A percentile compares a stretch with the other conserved stretches of the same genome.
Evolutionary conservation across 345 rosid genomes (phyloP).

Genomic region (Dipteronia sinensis): DNA sequence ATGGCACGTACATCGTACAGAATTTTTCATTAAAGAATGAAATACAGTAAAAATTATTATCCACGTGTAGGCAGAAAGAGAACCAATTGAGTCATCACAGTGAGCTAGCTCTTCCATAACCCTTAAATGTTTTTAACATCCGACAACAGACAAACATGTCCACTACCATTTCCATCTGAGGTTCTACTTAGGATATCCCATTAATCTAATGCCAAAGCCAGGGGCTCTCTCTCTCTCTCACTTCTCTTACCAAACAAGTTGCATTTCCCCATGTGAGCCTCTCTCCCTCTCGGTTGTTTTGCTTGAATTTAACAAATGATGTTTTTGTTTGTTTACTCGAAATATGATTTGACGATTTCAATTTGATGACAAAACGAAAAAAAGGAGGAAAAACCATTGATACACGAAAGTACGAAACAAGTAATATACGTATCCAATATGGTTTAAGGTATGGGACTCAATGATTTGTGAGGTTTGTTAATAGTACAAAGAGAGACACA

Average conservation of each 20-base stretch:
- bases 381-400: constrained; percentile 19
- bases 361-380: constrained; percentile 15
- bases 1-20: too few species aligned
- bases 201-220: constrained; percentile 18
- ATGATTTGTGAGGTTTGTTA: constrained; percentile 21
- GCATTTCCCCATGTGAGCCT: constrained; percentile 37
- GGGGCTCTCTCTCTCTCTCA: constrained; percentile 12
- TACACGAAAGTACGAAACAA: constrained; percentile 9
- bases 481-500: constrained; percentile 32
- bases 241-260: constrained; percentile 12
- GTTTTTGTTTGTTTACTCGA: not conserved
- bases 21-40: too few species aligned
- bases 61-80: constrained; percentile 30
- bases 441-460: constrained; percentile 1
- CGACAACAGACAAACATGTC: constrained; percentile 51
- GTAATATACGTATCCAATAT: constrained; percentile 16
- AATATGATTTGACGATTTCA: constrained; percentile 3
- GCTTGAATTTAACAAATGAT: constrained; percentile 11
- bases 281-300: constrained; percentile 20
- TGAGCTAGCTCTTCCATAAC: constrained; percentile 23
- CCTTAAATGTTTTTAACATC: constrained; percentile 24
- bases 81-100: constrained; percentile 7
- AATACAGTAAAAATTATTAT: constrained; percentile 1
- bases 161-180: constrained; percentile 39
- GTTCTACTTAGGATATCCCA: constrained; percentile 28